phyloP scores from a whole-genome alignment of 495 filamentous ascomycete genomes.

The Hypoxylon trugodes region DNA sequence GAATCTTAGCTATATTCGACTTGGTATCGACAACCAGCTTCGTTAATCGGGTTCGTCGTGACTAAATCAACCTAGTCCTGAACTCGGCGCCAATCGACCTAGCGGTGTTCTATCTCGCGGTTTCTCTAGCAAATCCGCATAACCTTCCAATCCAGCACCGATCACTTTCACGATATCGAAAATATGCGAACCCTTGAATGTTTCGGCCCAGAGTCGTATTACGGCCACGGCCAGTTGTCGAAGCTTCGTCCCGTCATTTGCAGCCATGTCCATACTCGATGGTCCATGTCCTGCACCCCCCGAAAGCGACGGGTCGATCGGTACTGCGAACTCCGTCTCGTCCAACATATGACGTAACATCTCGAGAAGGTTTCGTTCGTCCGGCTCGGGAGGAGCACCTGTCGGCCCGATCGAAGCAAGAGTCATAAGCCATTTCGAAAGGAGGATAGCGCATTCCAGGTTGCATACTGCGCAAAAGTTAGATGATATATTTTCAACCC shows the following conservation, averaged over 20 bases:
- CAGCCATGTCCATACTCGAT: conserved; percentile 49
- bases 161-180: conserved; percentile 74
- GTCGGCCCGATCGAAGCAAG: conserved; percentile 53
- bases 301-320: conserved; percentile 58
- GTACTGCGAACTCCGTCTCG: conserved; percentile 76
- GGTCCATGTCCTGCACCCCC: conserved; percentile 48
- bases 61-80: conserved; percentile 42
- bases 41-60: background rate
- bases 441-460: conserved; percentile 73
- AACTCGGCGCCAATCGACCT: conserved; percentile 43
- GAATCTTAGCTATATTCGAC: background rate
- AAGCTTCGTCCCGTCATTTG: conserved; percentile 60
- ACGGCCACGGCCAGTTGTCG: conserved; percentile 69
- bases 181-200: conserved; percentile 72
- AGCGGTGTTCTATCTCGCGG: conserved; percentile 57
- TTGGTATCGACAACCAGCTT: background rate
- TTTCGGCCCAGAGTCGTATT: conserved; percentile 71
- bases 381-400: conserved; percentile 56
- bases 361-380: conserved; percentile 70
- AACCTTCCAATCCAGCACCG: conserved; percentile 67
- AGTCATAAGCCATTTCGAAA: conserved; percentile 63
- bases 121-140: conserved; percentile 71
- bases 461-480: conserved; percentile 61
- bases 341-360: conserved; percentile 78
- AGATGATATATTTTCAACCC: background rate